Evolutionary conservation across 2,329 filamentous ascomycete species (phyloP).

Genomic region (Eutypella sp.): DNA sequence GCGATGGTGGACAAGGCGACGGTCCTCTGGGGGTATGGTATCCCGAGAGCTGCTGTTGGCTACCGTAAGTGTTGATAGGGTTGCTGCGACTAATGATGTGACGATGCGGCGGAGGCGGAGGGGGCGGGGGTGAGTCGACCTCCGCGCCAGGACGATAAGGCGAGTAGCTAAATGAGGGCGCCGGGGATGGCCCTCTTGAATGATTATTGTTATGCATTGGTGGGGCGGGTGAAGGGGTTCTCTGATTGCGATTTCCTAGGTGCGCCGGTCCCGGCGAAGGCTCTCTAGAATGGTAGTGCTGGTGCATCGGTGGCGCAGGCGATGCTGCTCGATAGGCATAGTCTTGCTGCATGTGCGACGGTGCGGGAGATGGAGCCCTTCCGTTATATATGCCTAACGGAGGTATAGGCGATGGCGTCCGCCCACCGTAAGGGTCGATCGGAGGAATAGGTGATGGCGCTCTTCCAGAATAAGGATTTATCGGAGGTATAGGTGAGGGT

Average conservation of each 20-base stretch:
- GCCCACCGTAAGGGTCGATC: constrained; percentile 14
- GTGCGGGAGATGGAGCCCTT: constrained; percentile 27
- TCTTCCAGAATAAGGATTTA: constrained; percentile 24
- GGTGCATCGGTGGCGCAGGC: constrained; percentile 27
- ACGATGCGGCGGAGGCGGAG: constrained; percentile 78
- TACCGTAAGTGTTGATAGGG: constrained; percentile 34
- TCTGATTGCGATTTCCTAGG: constrained; percentile 21
- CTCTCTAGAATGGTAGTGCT: constrained; percentile 13
- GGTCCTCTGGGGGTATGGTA: constrained; percentile 52
- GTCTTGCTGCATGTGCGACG: constrained; percentile 12
- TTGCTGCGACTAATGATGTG: constrained; percentile 41
- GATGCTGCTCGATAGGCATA: constrained; percentile 27
- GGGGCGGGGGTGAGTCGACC: constrained; percentile 64
- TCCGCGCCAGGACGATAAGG: constrained; percentile 28
- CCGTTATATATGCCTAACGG: constrained; percentile 12
- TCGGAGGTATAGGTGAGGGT: constrained; percentile 33
- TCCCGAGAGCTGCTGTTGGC: constrained; percentile 28
- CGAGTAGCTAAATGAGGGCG: constrained; percentile 34
- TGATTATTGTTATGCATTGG: constrained; percentile 19
- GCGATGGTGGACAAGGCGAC: constrained; percentile 65
- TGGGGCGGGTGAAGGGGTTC: constrained; percentile 36
- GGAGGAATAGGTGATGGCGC: constrained; percentile 31
- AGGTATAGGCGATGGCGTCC: constrained; percentile 20
- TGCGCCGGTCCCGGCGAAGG: constrained; percentile 24
- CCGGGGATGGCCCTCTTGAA: constrained; percentile 32